phyloP scores from a whole-genome alignment of 495 filamentous ascomycete species.

The Glarea lozoyensis region DNA sequence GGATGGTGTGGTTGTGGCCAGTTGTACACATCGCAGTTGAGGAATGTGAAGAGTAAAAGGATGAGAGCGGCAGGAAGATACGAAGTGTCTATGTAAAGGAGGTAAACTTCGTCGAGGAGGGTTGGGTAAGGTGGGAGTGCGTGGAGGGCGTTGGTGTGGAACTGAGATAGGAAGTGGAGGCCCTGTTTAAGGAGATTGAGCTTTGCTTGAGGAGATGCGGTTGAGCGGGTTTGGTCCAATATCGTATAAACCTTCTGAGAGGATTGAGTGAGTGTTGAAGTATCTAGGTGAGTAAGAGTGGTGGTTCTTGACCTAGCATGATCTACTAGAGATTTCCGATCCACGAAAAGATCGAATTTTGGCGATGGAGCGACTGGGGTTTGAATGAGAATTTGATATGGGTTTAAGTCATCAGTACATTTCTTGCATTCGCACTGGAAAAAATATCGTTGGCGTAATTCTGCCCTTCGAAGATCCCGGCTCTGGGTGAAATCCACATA shows the following conservation, averaged over 20 bases:
- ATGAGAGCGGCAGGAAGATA: conserved; percentile 8
- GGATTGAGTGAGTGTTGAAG: too few relatives aligned
- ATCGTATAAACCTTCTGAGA: not conserved
- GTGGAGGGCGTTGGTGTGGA: not conserved
- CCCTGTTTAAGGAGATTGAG: not conserved
- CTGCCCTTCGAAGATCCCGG: conserved; percentile 1
- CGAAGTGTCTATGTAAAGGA: conserved; percentile 4
- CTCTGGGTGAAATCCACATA: conserved; percentile 29
- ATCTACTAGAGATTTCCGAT: not conserved
- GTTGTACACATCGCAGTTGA: conserved; percentile 12
- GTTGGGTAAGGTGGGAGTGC: conserved; percentile 9
- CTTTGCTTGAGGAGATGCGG: not conserved
- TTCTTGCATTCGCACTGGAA: conserved; percentile 18
- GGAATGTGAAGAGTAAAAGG: conserved; percentile 6
- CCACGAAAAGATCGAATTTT: conserved; percentile 3
- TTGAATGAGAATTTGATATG: conserved; percentile 7
- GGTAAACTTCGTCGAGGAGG: conserved; percentile 14
- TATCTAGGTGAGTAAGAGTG: not conserved
- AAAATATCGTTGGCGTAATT: conserved; percentile 15
- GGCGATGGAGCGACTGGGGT: not conserved
- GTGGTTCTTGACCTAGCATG: not conserved
- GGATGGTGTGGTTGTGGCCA: conserved; percentile 7
- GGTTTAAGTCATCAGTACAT: conserved; percentile 8
- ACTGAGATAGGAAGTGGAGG: not conserved
- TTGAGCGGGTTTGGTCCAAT: not conserved